phyloP scores from a whole-genome alignment of 2,329 filamentous ascomycete genomes.

The Coniochaeta hoffmannii region DNA sequence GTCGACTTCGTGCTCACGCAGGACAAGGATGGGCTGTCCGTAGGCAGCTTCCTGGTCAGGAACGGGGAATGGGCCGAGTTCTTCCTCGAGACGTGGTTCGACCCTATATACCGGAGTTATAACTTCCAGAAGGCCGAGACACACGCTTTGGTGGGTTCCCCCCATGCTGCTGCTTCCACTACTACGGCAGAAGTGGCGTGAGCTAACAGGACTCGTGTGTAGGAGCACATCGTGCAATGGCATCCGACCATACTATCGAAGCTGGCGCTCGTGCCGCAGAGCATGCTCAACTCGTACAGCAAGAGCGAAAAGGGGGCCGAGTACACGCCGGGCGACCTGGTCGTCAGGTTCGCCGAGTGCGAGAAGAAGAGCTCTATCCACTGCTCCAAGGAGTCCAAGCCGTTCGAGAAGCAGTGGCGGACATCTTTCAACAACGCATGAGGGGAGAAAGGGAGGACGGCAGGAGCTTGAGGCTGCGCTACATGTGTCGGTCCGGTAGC shows the following conservation, averaged over 20 bases:
- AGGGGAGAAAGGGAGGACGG: constrained; percentile 10
- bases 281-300: constrained; percentile 73
- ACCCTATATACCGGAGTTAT: constrained; percentile 87
- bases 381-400: constrained; percentile 65
- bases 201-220: constrained; percentile 20
- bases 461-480: background rate
- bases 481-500: background rate
- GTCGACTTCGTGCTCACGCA: constrained; percentile 80
- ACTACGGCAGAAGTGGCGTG: background rate
- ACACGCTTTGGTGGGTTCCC: constrained; percentile 68
- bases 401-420: constrained; percentile 40
- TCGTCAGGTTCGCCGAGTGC: constrained; percentile 73
- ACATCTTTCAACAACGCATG: constrained; percentile 40
- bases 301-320: constrained; percentile 45
- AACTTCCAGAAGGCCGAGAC: constrained; percentile 93
- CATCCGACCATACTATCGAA: constrained; percentile 92
- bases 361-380: constrained; percentile 45
- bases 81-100: constrained; percentile 92
- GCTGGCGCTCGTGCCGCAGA: constrained; percentile 82
- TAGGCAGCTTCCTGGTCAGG: constrained; percentile 70
- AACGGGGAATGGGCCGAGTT: constrained; percentile 88
- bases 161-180: background rate
- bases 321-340: constrained; percentile 79
- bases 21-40: constrained; percentile 71
- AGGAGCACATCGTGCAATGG: constrained; percentile 92